These are phyloP conservation scores for Agapanthus africanus DNA, from an alignment of 106 monocot species.

Conservation along the genomic window DNA sequence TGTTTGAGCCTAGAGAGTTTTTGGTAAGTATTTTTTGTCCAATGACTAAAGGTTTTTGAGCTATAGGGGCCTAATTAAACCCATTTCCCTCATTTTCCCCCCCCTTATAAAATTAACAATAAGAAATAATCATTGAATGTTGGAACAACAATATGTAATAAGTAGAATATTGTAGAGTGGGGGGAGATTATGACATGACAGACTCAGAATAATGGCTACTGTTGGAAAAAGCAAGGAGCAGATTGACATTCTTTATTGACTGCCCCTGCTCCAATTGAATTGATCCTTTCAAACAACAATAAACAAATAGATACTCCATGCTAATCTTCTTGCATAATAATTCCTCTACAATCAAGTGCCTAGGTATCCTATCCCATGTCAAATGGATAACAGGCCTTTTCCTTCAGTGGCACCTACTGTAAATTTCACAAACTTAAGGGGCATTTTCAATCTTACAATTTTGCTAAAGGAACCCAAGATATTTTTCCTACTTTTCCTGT, in stretches of 20 bases:
- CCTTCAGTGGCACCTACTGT: not conserved
- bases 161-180: too few relatives aligned
- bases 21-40: too few relatives aligned
- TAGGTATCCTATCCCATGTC: slow-evolving; percentile 8
- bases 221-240: slow-evolving; percentile 1
- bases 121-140: too few relatives aligned
- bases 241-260: slow-evolving; percentile 15
- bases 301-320: not conserved
- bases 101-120: too few relatives aligned
- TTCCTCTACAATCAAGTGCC: slow-evolving; percentile 6
- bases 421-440: not conserved
- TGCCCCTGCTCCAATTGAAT: slow-evolving; percentile 9
- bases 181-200: not conserved
- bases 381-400: not conserved
- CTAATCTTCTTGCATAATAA: not conserved
- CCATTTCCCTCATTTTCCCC: too few relatives aligned
- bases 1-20: too few relatives aligned
- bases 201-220: slow-evolving; percentile 5
- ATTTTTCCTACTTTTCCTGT: too few relatives aligned
- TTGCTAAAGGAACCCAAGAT: not conserved
- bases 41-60: too few relatives aligned
- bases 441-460: not conserved
- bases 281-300: not conserved
- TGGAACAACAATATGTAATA: too few relatives aligned
- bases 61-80: too few relatives aligned